Percentiles rank a stretch among this genome's conserved stretches.
phyloP scores from a whole-genome alignment of 352 stramenopile genomes.

The Pythium brassicae region DNA sequence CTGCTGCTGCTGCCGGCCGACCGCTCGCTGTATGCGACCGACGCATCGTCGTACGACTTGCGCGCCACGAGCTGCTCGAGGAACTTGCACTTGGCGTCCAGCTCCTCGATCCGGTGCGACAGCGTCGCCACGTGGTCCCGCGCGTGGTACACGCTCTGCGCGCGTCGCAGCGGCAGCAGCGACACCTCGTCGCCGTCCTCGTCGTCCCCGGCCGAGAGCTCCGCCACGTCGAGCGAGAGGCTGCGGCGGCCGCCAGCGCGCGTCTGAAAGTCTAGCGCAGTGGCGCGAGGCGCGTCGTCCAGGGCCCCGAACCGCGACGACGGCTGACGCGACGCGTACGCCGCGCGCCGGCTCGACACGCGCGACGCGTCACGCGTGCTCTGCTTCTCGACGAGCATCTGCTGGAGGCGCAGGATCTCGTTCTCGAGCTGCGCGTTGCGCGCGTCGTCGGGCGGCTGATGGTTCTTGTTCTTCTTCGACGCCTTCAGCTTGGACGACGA shows the following conservation, averaged over 20 bases:
- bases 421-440: slow-evolving; percentile 51
- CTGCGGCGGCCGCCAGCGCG: slow-evolving; percentile 25
- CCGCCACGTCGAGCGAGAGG: slow-evolving; percentile 40
- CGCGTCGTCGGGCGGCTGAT: slow-evolving; percentile 19
- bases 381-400: slow-evolving; percentile 62
- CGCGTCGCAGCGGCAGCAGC: slow-evolving; percentile 41
- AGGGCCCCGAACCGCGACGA: slow-evolving; percentile 4
- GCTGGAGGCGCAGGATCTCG: slow-evolving; percentile 74
- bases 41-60: slow-evolving; percentile 38
- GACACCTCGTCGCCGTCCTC: slow-evolving; percentile 41
- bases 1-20: slow-evolving; percentile 5
- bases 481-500: slow-evolving; percentile 2
- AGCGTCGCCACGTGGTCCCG: slow-evolving; percentile 61
- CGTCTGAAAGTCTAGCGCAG: slow-evolving; percentile 8
- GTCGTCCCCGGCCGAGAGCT: slow-evolving; percentile 36
- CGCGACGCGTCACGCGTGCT: slow-evolving; percentile 7
- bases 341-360: background rate
- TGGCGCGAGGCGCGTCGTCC: slow-evolving; percentile 1
- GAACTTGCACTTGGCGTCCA: slow-evolving; percentile 79
- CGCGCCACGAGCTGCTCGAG: slow-evolving; percentile 68
- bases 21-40: slow-evolving; percentile 7
- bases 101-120: slow-evolving; percentile 65
- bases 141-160: slow-evolving; percentile 45
- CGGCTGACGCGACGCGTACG: slow-evolving; percentile 4
- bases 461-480: slow-evolving; percentile 16